phyloP scores from a whole-genome alignment of 805 yeast species.

The Lachancea dasiensis region DNA sequence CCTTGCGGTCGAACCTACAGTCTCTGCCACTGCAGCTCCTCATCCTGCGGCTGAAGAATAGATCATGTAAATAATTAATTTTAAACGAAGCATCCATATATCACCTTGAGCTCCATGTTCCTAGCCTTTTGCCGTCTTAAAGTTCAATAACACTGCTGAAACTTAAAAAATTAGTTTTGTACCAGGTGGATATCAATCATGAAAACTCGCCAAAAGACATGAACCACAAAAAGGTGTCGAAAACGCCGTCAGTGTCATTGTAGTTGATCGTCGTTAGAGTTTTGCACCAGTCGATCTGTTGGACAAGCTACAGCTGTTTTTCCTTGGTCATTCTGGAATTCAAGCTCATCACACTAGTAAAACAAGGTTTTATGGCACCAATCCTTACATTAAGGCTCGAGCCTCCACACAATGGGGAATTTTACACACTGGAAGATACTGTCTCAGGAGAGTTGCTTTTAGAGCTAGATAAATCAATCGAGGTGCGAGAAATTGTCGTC shows the following conservation, averaged over 20 bases:
- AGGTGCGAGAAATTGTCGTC: slow-evolving; percentile 38
- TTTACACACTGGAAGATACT: slow-evolving; percentile 27
- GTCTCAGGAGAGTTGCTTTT: slow-evolving; percentile 26
- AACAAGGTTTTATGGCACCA: slow-evolving; percentile 20
- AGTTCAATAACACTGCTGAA: too few relatives aligned
- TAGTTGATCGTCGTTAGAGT: too few relatives aligned
- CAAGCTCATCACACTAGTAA: not conserved
- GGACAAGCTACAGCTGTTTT: too few relatives aligned
- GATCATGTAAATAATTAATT: slow-evolving; percentile 1
- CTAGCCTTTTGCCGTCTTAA: too few relatives aligned
- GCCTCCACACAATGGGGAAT: slow-evolving; percentile 29
- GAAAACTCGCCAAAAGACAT: too few relatives aligned
- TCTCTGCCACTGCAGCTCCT: slow-evolving; percentile 3
- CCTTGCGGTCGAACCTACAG: slow-evolving; percentile 1
- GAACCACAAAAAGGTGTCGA: too few relatives aligned
- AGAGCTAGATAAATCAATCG: slow-evolving; percentile 20
- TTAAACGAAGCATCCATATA: not conserved
- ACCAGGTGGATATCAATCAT: too few relatives aligned
- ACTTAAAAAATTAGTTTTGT: too few relatives aligned
- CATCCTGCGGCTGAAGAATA: slow-evolving; percentile 7
- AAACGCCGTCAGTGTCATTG: too few relatives aligned
- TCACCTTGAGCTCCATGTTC: too few relatives aligned
- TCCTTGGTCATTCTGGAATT: too few relatives aligned
- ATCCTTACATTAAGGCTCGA: slow-evolving; percentile 16
- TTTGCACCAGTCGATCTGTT: too few relatives aligned